These are phyloP conservation scores for Serendipita vermifera DNA, from an alignment of 768 basidiomycete species.

Conservation along the genomic window DNA sequence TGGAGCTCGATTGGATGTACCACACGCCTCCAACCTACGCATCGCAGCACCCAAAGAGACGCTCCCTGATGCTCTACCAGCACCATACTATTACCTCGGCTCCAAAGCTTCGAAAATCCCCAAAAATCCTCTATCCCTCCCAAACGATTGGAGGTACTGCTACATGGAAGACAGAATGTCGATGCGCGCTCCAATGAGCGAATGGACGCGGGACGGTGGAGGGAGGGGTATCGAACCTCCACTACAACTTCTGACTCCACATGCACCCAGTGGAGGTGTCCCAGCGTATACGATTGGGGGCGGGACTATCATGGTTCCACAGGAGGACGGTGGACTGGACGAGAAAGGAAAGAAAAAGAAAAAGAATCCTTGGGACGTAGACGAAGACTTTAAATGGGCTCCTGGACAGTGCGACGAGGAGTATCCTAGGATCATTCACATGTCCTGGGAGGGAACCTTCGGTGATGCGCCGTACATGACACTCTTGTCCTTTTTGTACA, in stretches of 20 bases:
- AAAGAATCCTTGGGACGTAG: conserved; percentile 41
- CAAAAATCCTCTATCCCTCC: conserved; percentile 10
- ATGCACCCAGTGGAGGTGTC: conserved; percentile 27
- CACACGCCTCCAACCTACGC: conserved; percentile 79
- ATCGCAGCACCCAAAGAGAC: conserved; percentile 27
- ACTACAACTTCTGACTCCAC: conserved; percentile 19
- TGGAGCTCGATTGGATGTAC: conserved; percentile 76
- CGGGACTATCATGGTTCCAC: not conserved
- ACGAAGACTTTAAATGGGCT: conserved; percentile 41
- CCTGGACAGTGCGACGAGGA: conserved; percentile 65
- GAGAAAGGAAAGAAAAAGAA: conserved; percentile 49
- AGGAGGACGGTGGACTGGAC: conserved; percentile 29
- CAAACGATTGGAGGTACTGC: conserved; percentile 8
- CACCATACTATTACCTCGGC: conserved; percentile 15
- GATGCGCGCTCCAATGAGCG: not conserved
- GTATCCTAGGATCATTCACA: conserved; percentile 84
- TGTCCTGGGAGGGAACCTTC: conserved; percentile 99
- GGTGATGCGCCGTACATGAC: conserved; percentile 98
- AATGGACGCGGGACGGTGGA: not conserved
- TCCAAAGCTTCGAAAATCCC: not conserved
- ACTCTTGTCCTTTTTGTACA: conserved; percentile 86
- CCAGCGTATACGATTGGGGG: conserved; percentile 28
- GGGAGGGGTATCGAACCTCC: not conserved
- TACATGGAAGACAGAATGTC: not conserved
- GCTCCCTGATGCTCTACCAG: conserved; percentile 26